Base-by-base conservation (phyloP, 805 yeast genomes). In the Zygoascus biomembranicola region DNA sequence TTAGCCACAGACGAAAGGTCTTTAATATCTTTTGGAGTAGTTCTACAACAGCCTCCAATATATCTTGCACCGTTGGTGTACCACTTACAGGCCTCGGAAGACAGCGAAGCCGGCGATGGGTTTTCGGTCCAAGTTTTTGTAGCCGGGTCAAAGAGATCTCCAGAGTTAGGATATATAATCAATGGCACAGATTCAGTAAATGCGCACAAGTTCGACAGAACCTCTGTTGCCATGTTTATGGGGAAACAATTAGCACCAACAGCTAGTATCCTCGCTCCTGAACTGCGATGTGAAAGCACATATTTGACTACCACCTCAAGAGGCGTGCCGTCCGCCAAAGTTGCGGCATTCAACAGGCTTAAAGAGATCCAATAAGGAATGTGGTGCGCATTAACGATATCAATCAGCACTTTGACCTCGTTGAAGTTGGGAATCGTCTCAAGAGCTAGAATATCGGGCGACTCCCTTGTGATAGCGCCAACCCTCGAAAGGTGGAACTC, bases 31-130 rank as follows among this genome's bases (percentile, higher is more conserved):
- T 63, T 59, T 0, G 90, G 89, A 0, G 80, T 74, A 1, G 88
- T 83, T 59, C 88, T 73, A 57, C 92, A 86, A 66, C 92, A 86
- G 2, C 90, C 92, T 8, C 94, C 94, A 52, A 86, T 70, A 8
- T 84, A 73, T 37, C 75, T 73, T 1, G 76, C 76, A 8, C 75
- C 73, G 8, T 64, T 62, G 0, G 59, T 50, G 19, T 69, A 56
- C 79, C 84, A 78, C 18, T 66, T 74, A 23, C 70, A 67, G 3
- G 64, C 58, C 1, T 63, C 66, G 78, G 85, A 76, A 13, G 48
- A 52, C 18, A 47, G n/a, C 1, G 66, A 42, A 50, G n/a, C 11
- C 32, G 11, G 14, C 43, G 39, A 44, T 20, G 47, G 45, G 10
- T 57, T 16, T 57, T 51, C 8, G 54, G 56, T 48, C 82, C 84